A percentile compares a stretch with the other conserved stretches of the same genome.
phyloP scores from a whole-genome alignment of 2,329 filamentous ascomycete species.

The Bimuria novae-zelandiae region DNA sequence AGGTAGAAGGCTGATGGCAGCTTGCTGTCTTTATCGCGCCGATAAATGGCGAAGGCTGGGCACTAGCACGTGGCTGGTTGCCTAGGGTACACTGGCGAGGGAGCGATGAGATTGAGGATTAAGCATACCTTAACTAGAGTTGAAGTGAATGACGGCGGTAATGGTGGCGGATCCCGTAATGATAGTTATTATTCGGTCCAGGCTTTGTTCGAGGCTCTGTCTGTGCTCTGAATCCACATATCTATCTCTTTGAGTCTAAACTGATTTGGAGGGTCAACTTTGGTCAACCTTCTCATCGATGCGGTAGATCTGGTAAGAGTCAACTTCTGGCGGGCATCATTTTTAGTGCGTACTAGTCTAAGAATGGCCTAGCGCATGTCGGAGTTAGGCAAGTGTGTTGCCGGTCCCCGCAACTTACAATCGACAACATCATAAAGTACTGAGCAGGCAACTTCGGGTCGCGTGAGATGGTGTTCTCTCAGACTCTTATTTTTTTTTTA shows the following conservation, averaged over 20 bases:
- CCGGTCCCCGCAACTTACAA: slow-evolving; percentile 12
- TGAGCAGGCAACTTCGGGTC: not conserved
- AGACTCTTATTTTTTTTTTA: not conserved
- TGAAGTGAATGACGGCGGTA: slow-evolving; percentile 14
- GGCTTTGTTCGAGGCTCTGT: not conserved
- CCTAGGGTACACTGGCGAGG: not conserved
- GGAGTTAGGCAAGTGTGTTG: slow-evolving; percentile 18
- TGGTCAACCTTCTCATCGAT: slow-evolving; percentile 2
- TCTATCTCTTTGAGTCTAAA: not conserved
- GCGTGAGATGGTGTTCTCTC: not conserved
- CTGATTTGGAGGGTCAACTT: not conserved
- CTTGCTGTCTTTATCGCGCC: too few relatives aligned
- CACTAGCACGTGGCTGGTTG: slow-evolving; percentile 18
- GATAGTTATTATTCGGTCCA: not conserved
- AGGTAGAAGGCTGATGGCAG: not conserved
- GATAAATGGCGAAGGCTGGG: too few relatives aligned
- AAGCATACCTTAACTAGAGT: slow-evolving; percentile 21
- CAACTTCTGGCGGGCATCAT: slow-evolving; percentile 15
- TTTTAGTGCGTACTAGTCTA: slow-evolving; percentile 23
- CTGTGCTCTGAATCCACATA: not conserved
- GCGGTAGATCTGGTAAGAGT: slow-evolving; percentile 11
- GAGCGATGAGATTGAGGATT: not conserved
- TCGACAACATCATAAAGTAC: not conserved
- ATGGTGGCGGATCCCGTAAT: not conserved
- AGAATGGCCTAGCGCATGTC: slow-evolving; percentile 13